Conservation (phyloP, 1,139 yeast species). For the Geotrichum europaeum region DNA sequence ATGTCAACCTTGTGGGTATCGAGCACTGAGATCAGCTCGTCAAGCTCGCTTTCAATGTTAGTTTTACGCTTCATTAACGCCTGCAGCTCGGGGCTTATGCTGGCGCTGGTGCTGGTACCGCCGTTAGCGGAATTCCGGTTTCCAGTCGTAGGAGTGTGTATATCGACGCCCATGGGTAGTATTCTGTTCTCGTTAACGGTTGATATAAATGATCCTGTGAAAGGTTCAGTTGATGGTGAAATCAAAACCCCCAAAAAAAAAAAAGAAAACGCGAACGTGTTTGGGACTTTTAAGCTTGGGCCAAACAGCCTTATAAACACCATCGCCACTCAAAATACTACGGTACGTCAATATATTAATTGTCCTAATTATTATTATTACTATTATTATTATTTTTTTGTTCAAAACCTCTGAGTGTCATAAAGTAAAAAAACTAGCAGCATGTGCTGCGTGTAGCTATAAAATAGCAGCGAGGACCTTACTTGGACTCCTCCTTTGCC, state of each 20-base stretch:
- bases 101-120: not conserved
- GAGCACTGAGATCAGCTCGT: slow-evolving; percentile 28
- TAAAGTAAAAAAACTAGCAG: not conserved
- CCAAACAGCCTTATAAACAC: not conserved
- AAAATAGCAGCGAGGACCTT: not conserved
- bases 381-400: not conserved
- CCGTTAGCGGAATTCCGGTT: not conserved
- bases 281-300: not conserved
- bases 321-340: not conserved
- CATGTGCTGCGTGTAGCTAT: not conserved
- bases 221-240: not conserved
- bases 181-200: not conserved
- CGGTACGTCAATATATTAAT: not conserved
- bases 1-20: slow-evolving; percentile 45
- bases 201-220: not conserved
- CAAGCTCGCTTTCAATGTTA: slow-evolving; percentile 27
- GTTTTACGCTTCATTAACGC: slow-evolving; percentile 7
- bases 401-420: not conserved
- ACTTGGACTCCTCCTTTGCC: slow-evolving; percentile 15
- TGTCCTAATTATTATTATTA: not conserved
- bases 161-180: not conserved
- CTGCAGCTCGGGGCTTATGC: slow-evolving; percentile 2
- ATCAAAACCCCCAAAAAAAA: not conserved
- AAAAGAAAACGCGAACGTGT: not conserved
- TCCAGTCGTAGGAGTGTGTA: slow-evolving; percentile 11